Evolutionary conservation across 2,329 filamentous ascomycete species (phyloP).

Genomic region (Microdochium nivale): DNA sequence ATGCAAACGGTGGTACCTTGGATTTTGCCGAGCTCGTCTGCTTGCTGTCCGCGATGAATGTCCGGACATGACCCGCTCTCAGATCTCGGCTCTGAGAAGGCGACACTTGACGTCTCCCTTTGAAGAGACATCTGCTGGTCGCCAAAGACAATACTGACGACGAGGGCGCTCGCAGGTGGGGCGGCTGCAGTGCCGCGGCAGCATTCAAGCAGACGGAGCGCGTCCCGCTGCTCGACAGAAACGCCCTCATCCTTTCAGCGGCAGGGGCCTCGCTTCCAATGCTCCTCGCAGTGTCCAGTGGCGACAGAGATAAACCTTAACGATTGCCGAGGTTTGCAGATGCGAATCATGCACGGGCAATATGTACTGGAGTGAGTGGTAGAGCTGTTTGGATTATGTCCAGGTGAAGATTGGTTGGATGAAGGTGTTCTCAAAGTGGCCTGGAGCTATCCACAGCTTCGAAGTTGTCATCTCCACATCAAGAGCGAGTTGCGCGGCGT

Average conservation of each 20-base stretch:
- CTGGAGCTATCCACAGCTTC: background rate
- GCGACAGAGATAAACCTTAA: background rate
- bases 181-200: background rate
- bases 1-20: slow-evolving; percentile 25
- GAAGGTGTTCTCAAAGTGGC: background rate
- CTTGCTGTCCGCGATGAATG: background rate
- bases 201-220: background rate
- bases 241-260: background rate
- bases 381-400: background rate
- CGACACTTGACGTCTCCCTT: background rate
- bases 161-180: background rate
- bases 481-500: too few species aligned
- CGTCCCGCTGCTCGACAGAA: background rate
- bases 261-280: background rate
- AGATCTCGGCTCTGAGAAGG: background rate
- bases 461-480: too few species aligned
- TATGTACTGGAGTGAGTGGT: background rate
- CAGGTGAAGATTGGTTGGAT: background rate
- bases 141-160: background rate
- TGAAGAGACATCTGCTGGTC: background rate
- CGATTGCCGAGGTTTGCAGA: too few species aligned
- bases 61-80: background rate
- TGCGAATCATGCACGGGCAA: too few species aligned
- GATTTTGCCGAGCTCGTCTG: slow-evolving; percentile 1
- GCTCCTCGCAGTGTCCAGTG: background rate